Conservation (phyloP, 306 rosid species). For the Inga leiocalycina region DNA sequence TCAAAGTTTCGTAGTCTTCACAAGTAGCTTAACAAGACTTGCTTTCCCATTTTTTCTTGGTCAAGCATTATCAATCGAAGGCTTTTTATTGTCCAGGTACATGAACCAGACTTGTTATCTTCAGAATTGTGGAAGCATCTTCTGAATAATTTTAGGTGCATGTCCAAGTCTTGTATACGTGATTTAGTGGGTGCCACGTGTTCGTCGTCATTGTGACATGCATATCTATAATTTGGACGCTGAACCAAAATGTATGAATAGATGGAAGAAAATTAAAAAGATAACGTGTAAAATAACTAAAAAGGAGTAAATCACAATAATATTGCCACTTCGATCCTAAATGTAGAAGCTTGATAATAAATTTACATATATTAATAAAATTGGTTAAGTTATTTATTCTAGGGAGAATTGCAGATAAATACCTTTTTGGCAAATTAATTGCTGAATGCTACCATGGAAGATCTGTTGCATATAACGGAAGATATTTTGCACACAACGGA, state of each 20-base stretch:
- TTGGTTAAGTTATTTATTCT: no score
- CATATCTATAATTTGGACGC: not conserved
- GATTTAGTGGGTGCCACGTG: not conserved
- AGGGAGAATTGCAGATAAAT: no score
- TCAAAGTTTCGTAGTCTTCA: not conserved
- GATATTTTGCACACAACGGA: no score
- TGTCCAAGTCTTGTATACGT: not conserved
- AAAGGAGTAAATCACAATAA: not conserved
- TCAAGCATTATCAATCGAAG: not conserved
- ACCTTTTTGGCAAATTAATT: no score
- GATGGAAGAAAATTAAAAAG: not conserved
- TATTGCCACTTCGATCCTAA: not conserved
- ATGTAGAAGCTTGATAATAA: no score
- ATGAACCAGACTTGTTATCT: slow-evolving; percentile 27
- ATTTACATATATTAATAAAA: no score
- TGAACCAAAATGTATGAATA: not conserved
- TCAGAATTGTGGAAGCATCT: not conserved
- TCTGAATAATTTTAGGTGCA: not conserved
- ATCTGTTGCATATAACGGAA: no score
- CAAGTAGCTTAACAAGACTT: not conserved
- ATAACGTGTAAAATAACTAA: not conserved
- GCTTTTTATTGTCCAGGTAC: slow-evolving; percentile 13
- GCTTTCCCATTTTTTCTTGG: not conserved
- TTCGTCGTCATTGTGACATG: not conserved
- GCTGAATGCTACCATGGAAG: no score